Evolutionary conservation across 2,329 filamentous ascomycete species (phyloP), one percentile per base, ranked within the genome.

Genomic region (Alternaria metachromatica): DNA sequence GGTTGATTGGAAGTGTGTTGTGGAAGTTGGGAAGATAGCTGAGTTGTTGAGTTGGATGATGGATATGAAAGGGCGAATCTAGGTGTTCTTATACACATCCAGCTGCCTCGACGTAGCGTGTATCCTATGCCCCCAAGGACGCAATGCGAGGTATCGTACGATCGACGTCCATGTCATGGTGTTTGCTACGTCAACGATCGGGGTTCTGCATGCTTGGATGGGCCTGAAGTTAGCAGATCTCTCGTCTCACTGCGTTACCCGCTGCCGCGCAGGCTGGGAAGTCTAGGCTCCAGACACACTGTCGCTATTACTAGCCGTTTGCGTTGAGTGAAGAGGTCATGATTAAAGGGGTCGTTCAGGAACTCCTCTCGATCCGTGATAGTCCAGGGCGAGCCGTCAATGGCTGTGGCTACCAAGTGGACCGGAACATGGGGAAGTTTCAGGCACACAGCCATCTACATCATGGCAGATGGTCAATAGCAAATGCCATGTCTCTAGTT

Each of bases 131-230:
- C 33, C 8, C n/a, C 26, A 30, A 56, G 20, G 21, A 6, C 25
- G 33, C 23, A 20, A 55, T 41, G 9, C 15, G 23, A 15, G 18
- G 15, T 50, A 64, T 64, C 48, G 48, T 30, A 21, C 54, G 54
- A 64, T 62, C 44, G 30, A 12, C 30, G 3, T n/a, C 8, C 9
- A 25, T 55, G 25, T n/a, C 20, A n/a, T 49, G 43, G 45, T 18
- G 15, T 37, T 53, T 50, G 10, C 55, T 60, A 64, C 59, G 62
- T 64, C 62, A 62, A 64, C 55, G 59, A 64, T 64, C 62, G 58
- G 37, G 13, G 20, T 49, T 26, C 26, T 46, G 13, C 23, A 37
- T 41, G n/a, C 25, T 33, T 46, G 12, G 15, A 45, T 26, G 26
- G 33, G 62, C 45, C 20, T 62, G 18, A 25, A 30, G 18, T 30